These are phyloP conservation scores for Pyrus hybrid DNA, from an alignment of 331 rosid genomes.

Conservation along the genomic window DNA sequence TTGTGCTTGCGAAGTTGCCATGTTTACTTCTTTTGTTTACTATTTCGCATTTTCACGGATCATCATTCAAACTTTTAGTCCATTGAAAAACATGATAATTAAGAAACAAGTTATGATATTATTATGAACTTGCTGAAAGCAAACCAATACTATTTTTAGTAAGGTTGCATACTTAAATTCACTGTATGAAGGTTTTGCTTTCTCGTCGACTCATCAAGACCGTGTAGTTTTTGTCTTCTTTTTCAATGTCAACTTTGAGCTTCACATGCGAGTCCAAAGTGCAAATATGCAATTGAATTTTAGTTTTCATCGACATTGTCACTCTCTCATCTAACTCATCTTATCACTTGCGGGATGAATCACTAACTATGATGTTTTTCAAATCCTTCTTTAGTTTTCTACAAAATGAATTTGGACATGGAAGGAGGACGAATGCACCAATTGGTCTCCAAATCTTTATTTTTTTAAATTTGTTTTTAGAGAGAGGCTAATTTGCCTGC, in stretches of 20 bases:
- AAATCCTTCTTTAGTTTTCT: background rate
- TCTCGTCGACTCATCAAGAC: background rate
- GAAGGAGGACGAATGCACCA: background rate
- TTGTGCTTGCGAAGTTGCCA: too few species aligned
- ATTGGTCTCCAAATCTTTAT: background rate
- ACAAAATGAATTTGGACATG: background rate
- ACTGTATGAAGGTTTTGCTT: background rate
- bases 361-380: background rate
- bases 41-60: too few species aligned
- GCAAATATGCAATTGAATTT: background rate
- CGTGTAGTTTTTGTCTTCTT: background rate
- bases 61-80: too few species aligned
- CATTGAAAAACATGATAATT: too few species aligned
- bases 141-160: too few species aligned
- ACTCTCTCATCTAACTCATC: background rate
- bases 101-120: too few species aligned
- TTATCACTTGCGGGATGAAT: background rate
- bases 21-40: too few species aligned
- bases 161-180: too few species aligned
- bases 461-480: background rate
- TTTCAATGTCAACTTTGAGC: background rate
- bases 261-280: background rate
- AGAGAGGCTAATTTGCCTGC: background rate
- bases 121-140: too few species aligned
- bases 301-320: background rate